Percentiles rank a stretch among this genome's conserved stretches.
Conservation (phyloP, 768 basidiomycete genomes). For the Dentipellis sp. region DNA sequence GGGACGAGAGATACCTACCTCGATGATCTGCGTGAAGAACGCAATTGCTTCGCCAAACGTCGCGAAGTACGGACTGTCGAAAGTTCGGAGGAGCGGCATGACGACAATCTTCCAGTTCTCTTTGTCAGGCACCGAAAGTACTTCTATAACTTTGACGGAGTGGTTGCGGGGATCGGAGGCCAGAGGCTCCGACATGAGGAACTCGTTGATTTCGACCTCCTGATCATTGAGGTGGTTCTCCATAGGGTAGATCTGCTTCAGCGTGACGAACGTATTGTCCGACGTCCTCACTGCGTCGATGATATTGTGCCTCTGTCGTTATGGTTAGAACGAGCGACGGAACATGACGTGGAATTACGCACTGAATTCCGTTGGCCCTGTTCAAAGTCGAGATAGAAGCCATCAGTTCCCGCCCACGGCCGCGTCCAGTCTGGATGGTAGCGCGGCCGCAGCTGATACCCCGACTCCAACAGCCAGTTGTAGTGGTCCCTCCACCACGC, state of each 20-base stretch:
- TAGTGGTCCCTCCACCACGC: conserved; percentile 9
- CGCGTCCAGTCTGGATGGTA: conserved; percentile 8
- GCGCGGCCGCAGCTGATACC: conserved; percentile 9
- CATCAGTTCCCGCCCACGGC: conserved; percentile 2
- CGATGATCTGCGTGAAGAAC: conserved; percentile 17
- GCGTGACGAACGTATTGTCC: conserved; percentile 13
- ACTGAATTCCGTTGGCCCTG: conserved; percentile 4
- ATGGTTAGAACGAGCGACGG: neutral
- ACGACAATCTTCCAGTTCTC: conserved; percentile 9
- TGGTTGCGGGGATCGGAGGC: conserved; percentile 16
- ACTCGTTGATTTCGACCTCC: conserved; percentile 4
- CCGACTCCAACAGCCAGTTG: neutral
- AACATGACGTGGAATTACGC: neutral
- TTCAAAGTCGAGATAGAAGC: conserved; percentile 4
- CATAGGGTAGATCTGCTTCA: conserved; percentile 10
- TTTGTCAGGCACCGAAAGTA: conserved; percentile 9
- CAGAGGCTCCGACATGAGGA: conserved; percentile 6
- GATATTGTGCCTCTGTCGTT: neutral
- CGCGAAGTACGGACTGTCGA: conserved; percentile 17
- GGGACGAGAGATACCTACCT: conserved; percentile 9
- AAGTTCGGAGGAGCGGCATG: conserved; percentile 15
- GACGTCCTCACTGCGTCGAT: conserved; percentile 13
- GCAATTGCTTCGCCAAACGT: conserved; percentile 18
- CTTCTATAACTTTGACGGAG: conserved; percentile 14
- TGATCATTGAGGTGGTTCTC: conserved; percentile 2